Evolutionary conservation across 768 basidiomycete genomes (phyloP).

Genomic region (Jaapia argillacea): DNA sequence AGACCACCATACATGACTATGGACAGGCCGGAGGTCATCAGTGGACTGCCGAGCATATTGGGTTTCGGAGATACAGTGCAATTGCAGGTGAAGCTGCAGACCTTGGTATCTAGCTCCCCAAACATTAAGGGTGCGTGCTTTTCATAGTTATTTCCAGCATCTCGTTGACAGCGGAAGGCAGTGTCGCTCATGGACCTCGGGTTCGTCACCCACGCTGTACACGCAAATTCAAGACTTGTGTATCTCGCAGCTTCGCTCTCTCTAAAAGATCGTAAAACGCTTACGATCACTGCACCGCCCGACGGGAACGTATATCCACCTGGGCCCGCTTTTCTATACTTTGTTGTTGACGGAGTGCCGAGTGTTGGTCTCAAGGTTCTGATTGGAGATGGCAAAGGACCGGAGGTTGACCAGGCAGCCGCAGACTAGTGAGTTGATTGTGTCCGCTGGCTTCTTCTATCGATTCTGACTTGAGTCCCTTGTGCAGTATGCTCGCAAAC

Average conservation of each 20-base stretch:
- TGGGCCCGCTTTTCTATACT: constrained; percentile 68
- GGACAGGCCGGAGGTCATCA: constrained; percentile 42
- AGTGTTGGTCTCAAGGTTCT: constrained; percentile 54
- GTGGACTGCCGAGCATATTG: constrained; percentile 23
- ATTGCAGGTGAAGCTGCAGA: constrained; percentile 33
- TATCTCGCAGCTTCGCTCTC: constrained; percentile 38
- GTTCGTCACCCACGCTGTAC: constrained; percentile 70
- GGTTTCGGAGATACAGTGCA: constrained; percentile 35
- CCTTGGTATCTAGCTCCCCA: constrained; percentile 20
- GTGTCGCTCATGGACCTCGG: constrained; percentile 76
- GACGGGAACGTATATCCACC: constrained; percentile 62
- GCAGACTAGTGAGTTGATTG: constrained; percentile 42
- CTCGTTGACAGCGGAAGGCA: constrained; percentile 14
- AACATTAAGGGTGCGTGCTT: constrained; percentile 38
- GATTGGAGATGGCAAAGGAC: constrained; percentile 57
- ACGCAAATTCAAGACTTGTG: constrained; percentile 69
- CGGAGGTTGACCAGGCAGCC: constrained; percentile 46
- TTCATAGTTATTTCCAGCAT: not conserved
- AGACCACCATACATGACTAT: constrained; percentile 70
- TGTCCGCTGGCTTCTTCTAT: no score
- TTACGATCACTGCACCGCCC: constrained; percentile 59
- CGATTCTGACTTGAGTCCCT: not conserved
- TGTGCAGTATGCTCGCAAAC: not conserved
- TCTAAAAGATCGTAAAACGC: constrained; percentile 30
- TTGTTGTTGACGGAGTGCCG: constrained; percentile 59